Conservation (phyloP, 352 stramenopile species). For the Globisporangium megalacanthum region DNA sequence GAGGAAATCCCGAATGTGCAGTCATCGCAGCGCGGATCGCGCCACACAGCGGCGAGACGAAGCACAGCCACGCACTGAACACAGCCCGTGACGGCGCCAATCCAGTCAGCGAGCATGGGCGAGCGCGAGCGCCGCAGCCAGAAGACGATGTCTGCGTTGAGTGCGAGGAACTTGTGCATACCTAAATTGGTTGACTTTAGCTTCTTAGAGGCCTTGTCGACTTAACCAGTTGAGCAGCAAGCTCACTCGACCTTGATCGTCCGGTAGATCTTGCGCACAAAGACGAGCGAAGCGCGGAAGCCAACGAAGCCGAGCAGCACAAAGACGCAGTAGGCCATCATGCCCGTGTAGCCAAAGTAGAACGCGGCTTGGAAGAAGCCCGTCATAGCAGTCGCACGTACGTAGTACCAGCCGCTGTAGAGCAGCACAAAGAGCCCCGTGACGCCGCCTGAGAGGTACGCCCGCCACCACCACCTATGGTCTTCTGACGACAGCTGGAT, state of each 20-base stretch:
- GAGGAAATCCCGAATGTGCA: constrained; percentile 23
- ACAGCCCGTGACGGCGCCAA: constrained; percentile 21
- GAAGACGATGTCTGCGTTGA: constrained; percentile 27
- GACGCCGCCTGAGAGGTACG: constrained; percentile 92
- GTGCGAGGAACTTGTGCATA: constrained; percentile 1
- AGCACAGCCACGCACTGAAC: constrained; percentile 41
- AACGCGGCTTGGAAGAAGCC: constrained; percentile 95
- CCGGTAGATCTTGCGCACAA: constrained; percentile 97
- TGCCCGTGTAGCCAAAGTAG: constrained; percentile 98
- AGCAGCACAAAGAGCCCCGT: constrained; percentile 94
- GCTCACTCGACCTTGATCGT: constrained; percentile 94
- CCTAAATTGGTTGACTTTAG: not conserved
- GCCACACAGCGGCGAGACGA: constrained; percentile 34
- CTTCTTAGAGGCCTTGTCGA: not conserved
- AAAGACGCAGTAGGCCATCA: constrained; percentile 96
- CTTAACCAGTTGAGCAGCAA: too few relatives aligned
- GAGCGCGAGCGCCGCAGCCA: constrained; percentile 29
- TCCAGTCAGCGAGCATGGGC: constrained; percentile 37
- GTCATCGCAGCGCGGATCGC: constrained; percentile 37
- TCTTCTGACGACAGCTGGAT: constrained; percentile 97
- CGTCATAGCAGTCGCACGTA: constrained; percentile 91
- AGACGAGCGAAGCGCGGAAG: constrained; percentile 94
- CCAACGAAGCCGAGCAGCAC: constrained; percentile 96
- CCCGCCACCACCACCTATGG: constrained; percentile 97
- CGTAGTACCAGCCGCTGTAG: constrained; percentile 97